Base-by-base conservation (phyloP, 345 rosid genomes). In the Isatis tinctoria region DNA sequence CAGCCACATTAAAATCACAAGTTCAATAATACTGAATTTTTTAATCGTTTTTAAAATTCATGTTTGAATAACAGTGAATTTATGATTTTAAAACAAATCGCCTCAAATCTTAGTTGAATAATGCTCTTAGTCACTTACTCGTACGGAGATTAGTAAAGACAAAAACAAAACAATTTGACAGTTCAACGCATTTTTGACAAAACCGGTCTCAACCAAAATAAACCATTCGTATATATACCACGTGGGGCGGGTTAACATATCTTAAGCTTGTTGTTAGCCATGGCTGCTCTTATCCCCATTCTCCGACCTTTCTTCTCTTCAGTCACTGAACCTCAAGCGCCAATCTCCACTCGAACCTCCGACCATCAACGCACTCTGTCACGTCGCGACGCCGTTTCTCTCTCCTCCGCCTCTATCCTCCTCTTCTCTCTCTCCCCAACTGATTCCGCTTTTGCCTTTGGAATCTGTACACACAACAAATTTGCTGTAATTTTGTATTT, bases 361-460 rank as follows among this genome's bases (percentile, higher is more conserved):
- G 52, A 52, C 79, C 5, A 43, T 26, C 77, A 26, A 18, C 52
- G 8, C 3, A 24, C 56, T 22, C 47, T 84, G 61, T 80, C 84
- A 22, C 97, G 95, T 51, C 81, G 98, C 74, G 74, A 79, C 66
- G 80, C 82, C 14, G 75, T 79, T 43, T 43, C 82, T 2, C 80
- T 88, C 73, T 81, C 89, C 17, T 67, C 88, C 67, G 72, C 89
- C 51, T 62, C 84, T 44, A 72, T 85, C 48, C 71, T 81, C 48
- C 71, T 81, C 43, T 82, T 86, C 40, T 59, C 81, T 13, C 64
- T 84, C 39, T 17, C 87, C 33, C 73, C 43, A 0, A 70, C 88
- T 3, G 53, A 74, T 39, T 81, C 87, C 0, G 93, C 96, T 33
- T 27, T 72, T n/a, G 95, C 97, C 22, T 91, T 91, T 82, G 97